Evolutionary conservation across 2,329 filamentous ascomycete genomes (phyloP), one percentile per base, ranked within the genome.

Genomic region (Monilinia polystroma): DNA sequence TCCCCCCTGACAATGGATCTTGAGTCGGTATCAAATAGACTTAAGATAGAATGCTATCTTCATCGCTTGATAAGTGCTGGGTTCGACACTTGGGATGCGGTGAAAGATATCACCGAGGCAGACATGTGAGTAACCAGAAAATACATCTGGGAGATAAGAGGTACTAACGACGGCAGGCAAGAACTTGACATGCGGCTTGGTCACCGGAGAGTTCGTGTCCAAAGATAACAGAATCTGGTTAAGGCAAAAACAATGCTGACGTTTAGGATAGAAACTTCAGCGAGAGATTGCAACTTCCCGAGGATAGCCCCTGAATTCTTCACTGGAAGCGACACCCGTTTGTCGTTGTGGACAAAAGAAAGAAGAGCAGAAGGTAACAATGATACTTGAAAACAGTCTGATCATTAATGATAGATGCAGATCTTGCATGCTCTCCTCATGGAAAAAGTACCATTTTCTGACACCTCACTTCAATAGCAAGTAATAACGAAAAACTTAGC

Each of bases 271-370:
- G 65, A 66, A 63, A 49, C 65, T 66, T 3, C 65, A 63, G 51
- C 51, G 65, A 16, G 58, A 66, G 41, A 66, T 66, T 23, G 65
- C 65, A 7, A 66, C 58, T 54, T 63, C 65, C 18, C 65, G 65
- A 47, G 65, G 58, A 41, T 63, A 51, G 58, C 58, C 65, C 11
- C 58, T 18, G 6, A 66, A 51, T 35, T 32, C 41, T 14, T 58
- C 65, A 23, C 26, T 66, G 20, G 52, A 66, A 35, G 51, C n/a
- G 20, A 23, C 32, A 41, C 23, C 14, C 4, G 16, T 55, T 14
- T 66, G 58, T 57, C 45, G 29, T 26, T 51, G 26, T 2, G 11
- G 35, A 11, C 23, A 32, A 4, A 47, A 55, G 32, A 51, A 29
- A 23, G 41, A 12, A 47, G 51, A 49, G n/a, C 26, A 12, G 20